Conservation (phyloP, 371 early-diverging fungal species). For the Chytridiales sp. region DNA sequence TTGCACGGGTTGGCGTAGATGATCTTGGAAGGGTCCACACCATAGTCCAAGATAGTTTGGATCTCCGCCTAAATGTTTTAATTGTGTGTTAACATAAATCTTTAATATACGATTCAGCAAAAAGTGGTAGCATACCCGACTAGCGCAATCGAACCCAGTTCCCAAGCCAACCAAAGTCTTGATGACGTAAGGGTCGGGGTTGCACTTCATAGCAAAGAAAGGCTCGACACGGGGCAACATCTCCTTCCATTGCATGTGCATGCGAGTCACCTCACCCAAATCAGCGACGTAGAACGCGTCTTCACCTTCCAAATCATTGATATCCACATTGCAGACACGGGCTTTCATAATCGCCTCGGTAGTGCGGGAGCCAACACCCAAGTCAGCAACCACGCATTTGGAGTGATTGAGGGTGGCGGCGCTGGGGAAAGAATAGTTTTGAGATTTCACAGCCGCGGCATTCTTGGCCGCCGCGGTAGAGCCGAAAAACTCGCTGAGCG, state of each 20-base stretch:
- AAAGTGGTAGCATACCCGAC: constrained; percentile 27
- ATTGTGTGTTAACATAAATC: constrained; percentile 11
- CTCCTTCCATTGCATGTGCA: constrained; percentile 78
- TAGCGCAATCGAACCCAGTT: constrained; percentile 85
- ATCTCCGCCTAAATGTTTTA: constrained; percentile 72
- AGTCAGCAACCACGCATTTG: not conserved
- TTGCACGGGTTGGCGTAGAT: constrained; percentile 99
- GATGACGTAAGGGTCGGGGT: constrained; percentile 86
- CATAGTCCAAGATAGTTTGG: constrained; percentile 73
- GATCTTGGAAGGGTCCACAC: constrained; percentile 76
- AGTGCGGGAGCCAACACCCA: constrained; percentile 15
- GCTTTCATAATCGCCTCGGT: constrained; percentile 31
- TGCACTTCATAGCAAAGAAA: constrained; percentile 95
- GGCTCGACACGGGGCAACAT: constrained; percentile 91
- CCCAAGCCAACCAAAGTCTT: constrained; percentile 82
- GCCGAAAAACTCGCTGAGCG: constrained; percentile 13
- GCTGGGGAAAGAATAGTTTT: not conserved
- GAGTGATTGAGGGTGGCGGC: not conserved
- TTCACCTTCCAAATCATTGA: constrained; percentile 34
- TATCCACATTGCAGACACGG: constrained; percentile 14
- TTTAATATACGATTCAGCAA: no score
- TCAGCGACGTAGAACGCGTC: constrained; percentile 94
- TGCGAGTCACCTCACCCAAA: constrained; percentile 83
- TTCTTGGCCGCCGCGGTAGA: constrained; percentile 7
- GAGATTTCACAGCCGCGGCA: not conserved